Percentiles rank a stretch among this genome's conserved stretches.
Evolutionary conservation across 257 asterid species (phyloP).

Genomic region (Craterostigma plantagineum): DNA sequence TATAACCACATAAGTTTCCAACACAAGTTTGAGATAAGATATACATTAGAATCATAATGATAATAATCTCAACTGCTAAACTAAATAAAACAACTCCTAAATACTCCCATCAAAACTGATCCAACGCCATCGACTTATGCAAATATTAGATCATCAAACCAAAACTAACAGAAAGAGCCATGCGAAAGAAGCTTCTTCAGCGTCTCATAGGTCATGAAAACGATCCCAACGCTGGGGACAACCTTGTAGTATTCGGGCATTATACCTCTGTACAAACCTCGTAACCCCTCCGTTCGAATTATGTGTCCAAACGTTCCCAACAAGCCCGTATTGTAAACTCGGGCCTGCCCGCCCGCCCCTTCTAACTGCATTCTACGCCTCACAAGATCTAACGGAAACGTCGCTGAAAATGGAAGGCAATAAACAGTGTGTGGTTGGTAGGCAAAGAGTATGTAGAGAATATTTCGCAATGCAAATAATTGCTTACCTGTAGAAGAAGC

Average conservation of each 20-base stretch:
- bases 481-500: slow-evolving; percentile 66
- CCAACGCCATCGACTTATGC: too few species aligned
- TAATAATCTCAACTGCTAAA: too few species aligned
- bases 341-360: slow-evolving; percentile 58
- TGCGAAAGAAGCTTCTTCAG: slow-evolving; percentile 42
- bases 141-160: too few species aligned
- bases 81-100: too few species aligned
- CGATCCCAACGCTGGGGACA: slow-evolving; percentile 57
- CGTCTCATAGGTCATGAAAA: slow-evolving; percentile 58
- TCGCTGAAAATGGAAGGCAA: slow-evolving; percentile 21
- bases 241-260: slow-evolving; percentile 62
- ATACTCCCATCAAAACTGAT: too few species aligned
- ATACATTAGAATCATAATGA: too few species aligned
- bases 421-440: too few species aligned
- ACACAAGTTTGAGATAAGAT: too few species aligned
- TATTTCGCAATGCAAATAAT: background rate
- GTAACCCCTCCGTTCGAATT: slow-evolving; percentile 33
- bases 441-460: background rate
- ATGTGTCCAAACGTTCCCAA: slow-evolving; percentile 47
- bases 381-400: slow-evolving; percentile 70
- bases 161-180: slow-evolving; percentile 11
- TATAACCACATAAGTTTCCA: too few species aligned
- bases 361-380: slow-evolving; percentile 70
- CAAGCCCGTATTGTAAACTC: slow-evolving; percentile 41
- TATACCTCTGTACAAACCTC: slow-evolving; percentile 59